Conservation (phyloP, 1,284 basidiomycete species). For the Ceratobasidium sp. region DNA sequence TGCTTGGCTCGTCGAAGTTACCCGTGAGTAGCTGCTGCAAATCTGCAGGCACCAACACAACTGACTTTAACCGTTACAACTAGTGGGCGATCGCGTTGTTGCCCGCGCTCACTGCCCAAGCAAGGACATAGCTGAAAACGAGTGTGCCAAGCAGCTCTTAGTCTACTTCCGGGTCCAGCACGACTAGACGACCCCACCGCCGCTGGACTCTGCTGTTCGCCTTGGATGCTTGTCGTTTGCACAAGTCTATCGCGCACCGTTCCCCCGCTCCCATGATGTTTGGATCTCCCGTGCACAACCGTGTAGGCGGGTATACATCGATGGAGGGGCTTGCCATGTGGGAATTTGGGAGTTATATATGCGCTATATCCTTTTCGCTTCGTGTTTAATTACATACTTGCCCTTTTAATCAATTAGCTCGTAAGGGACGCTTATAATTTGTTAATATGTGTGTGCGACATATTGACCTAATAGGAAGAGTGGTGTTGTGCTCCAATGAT, state of each 20-base stretch:
- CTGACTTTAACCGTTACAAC: background rate
- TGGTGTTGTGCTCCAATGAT: background rate
- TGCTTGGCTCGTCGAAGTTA: conserved; percentile 34
- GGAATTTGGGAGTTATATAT: background rate
- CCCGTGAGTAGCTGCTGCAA: conserved; percentile 1
- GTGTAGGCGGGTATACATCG: background rate
- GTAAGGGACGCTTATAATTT: background rate
- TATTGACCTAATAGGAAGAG: background rate
- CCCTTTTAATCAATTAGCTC: background rate
- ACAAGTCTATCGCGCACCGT: background rate
- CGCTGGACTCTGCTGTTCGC: too few species aligned
- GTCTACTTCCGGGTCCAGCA: conserved; percentile 32
- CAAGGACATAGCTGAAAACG: conserved; percentile 41
- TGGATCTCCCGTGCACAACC: background rate
- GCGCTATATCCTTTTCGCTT: background rate
- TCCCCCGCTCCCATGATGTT: background rate
- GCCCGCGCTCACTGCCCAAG: conserved; percentile 27
- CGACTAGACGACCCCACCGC: background rate
- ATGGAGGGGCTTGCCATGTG: background rate
- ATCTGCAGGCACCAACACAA: background rate
- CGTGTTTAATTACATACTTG: background rate
- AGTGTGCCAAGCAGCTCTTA: conserved; percentile 40
- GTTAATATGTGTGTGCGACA: background rate
- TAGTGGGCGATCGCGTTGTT: conserved; percentile 22
- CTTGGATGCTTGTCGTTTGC: background rate